Percentiles rank a stretch among this genome's conserved stretches.
Conservation (phyloP, 2,329 filamentous ascomycete species). For the Ramularia collo-cygni region DNA sequence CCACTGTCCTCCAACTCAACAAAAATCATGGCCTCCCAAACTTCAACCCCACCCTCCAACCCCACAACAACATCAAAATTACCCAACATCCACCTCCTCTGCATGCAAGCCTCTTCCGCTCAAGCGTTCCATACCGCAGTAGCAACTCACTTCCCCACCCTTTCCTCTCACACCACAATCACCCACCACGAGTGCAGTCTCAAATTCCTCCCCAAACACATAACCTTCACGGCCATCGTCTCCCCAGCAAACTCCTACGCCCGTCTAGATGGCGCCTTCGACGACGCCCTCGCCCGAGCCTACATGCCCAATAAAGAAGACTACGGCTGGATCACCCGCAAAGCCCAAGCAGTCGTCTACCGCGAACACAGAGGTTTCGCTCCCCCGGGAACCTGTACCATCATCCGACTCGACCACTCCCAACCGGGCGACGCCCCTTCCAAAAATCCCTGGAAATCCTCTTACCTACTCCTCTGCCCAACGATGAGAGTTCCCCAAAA, state of each 20-base stretch:
- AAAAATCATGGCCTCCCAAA: no score
- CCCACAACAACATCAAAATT: constrained; percentile 23
- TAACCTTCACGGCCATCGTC: constrained; percentile 44
- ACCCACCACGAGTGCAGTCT: constrained; percentile 38
- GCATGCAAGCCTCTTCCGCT: constrained; percentile 34
- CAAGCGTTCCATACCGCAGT: constrained; percentile 37
- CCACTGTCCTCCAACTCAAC: no score
- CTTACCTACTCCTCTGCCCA: constrained; percentile 45
- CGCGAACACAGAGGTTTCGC: constrained; percentile 44
- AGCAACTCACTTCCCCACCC: constrained; percentile 26
- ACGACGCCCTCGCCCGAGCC: constrained; percentile 47
- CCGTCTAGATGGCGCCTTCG: constrained; percentile 49
- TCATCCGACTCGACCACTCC: constrained; percentile 31
- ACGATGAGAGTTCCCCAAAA: constrained; percentile 45
- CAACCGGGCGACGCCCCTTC: constrained; percentile 19
- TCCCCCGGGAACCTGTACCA: constrained; percentile 45
- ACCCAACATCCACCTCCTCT: constrained; percentile 39
- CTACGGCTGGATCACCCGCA: constrained; percentile 43
- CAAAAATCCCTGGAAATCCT: constrained; percentile 32
- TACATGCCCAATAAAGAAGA: constrained; percentile 38
- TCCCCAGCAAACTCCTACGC: constrained; percentile 52
- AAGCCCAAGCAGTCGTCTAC: constrained; percentile 42
- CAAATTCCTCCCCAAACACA: constrained; percentile 29
- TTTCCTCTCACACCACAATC: constrained; percentile 22
- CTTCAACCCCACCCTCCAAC: no score